Percentiles rank a stretch among this genome's conserved stretches.
Evolutionary conservation across 1,284 basidiomycete species (phyloP).

Genomic region (Rhodotorula sp.): DNA sequence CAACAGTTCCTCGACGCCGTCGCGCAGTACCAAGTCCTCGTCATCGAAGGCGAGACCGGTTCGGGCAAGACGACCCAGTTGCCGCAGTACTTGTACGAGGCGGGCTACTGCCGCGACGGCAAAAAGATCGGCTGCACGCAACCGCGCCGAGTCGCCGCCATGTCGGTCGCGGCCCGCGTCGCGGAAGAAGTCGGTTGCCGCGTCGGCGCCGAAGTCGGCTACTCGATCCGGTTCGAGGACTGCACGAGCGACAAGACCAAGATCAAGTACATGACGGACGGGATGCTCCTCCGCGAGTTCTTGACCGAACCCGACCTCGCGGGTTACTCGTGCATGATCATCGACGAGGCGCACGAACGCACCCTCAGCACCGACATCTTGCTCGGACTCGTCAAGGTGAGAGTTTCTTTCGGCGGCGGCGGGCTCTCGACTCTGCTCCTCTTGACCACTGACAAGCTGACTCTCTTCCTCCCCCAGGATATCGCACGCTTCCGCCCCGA

Average conservation of each 20-base stretch:
- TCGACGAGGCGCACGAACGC: constrained; percentile 95
- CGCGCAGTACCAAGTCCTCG: constrained; percentile 70
- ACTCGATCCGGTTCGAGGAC: constrained; percentile 98
- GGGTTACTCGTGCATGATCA: constrained; percentile 86
- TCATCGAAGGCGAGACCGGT: constrained; percentile 52
- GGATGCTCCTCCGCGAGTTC: constrained; percentile 95
- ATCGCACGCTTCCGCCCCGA: constrained; percentile 96
- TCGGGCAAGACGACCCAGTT: constrained; percentile 94
- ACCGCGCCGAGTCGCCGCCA: constrained; percentile 96
- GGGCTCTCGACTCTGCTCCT: too few relatives aligned
- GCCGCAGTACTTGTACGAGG: constrained; percentile 96
- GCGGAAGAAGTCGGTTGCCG: constrained; percentile 98
- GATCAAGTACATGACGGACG: constrained; percentile 91
- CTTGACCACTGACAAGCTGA: too few relatives aligned
- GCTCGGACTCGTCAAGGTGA: constrained; percentile 95
- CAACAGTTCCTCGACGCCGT: constrained; percentile 85
- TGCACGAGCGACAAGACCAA: constrained; percentile 98
- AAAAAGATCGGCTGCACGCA: constrained; percentile 96
- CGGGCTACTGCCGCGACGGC: constrained; percentile 85
- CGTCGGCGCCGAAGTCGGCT: constrained; percentile 95
- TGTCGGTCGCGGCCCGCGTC: constrained; percentile 98
- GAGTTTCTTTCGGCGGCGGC: too few relatives aligned
- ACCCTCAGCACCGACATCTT: constrained; percentile 95
- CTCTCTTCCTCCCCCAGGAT: too few relatives aligned
- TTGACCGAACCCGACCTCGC: constrained; percentile 91